Evolutionary conservation across 129 eudicot species (phyloP), one percentile per base, ranked within the genome.

Genomic region (Pittosporum tobira): DNA sequence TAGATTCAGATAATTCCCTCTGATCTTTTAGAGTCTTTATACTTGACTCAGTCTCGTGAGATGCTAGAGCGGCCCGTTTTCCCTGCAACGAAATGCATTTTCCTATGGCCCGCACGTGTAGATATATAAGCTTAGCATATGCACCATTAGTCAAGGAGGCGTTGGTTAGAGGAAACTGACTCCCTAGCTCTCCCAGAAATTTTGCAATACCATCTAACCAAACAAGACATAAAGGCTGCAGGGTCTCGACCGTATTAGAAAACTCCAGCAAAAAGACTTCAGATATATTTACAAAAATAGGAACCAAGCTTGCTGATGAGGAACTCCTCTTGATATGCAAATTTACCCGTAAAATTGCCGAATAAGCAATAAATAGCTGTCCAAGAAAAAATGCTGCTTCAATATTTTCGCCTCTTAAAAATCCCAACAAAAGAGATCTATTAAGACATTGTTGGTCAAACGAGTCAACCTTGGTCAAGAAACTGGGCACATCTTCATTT

Each of bases 61-160:
- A 91, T 61, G 87, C 94, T 54, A 87, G 54, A 64, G 70, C 70
- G 40, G 94, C 96, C 69, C 64, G 58, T 67, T 87, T 91, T 36
- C 84, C 85, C 67, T 86, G 96, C 61, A 91, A 79, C 12, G 81
- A 74, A 37, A 87, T 91, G 79, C 99, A 91, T 71, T 80, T 87
- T 61, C 99, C 99, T 18, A 91, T 73, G 27, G 85, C 90, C 66
- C 58, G 74, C 56, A 83, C 64, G 69, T 91, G 94, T 52, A 91
- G 75, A 63, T 73, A 75, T 48, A 87, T 73, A 25, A 86, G 70
- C 72, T 71, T 70, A 58, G 40, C 68, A 61, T 73, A 87, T 43
- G 81, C 38, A 20, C 76, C 28, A 62, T 67, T 20, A 37, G 99
- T 68, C 51, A 68, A 64, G 19, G 55, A 59, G 42, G 79, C 71